Conservation (phyloP, 164 flowering plant genomes). For the Vitis cinerea region DNA sequence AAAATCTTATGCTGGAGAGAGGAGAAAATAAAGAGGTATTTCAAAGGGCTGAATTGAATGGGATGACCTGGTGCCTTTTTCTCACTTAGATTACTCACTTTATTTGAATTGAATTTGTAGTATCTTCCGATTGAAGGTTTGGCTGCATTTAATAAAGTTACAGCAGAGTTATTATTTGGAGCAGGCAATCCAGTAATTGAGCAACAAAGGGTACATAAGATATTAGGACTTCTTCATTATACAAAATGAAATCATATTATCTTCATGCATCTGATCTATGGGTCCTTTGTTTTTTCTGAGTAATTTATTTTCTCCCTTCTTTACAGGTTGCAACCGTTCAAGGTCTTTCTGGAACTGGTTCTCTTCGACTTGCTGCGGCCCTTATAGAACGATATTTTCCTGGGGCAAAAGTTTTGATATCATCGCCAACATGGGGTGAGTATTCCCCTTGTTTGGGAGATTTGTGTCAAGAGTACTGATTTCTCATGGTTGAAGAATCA, state of each 20-base stretch:
- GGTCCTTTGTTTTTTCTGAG: not conserved
- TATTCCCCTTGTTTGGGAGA: constrained; percentile 15
- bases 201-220: constrained; percentile 68
- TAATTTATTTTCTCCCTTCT: not conserved
- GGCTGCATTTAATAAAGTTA: constrained; percentile 93
- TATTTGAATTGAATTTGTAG: constrained; percentile 39
- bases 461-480: constrained; percentile 5
- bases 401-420: constrained; percentile 84
- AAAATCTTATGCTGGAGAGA: constrained; percentile 82
- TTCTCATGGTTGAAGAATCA: constrained; percentile 9
- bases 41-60: constrained; percentile 5
- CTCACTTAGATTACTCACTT: constrained; percentile 1
- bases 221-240: not conserved
- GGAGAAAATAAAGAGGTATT: constrained; percentile 97
- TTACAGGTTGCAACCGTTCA: constrained; percentile 93
- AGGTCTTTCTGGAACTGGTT: constrained; percentile 99
- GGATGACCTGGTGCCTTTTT: not conserved
- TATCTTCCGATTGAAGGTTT: constrained; percentile 99
- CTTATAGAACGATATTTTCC: constrained; percentile 90
- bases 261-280: not conserved
- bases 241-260: not conserved
- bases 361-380: constrained; percentile 95
- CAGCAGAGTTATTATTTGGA: constrained; percentile 90
- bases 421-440: constrained; percentile 98
- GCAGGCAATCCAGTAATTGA: constrained; percentile 74